These are phyloP conservation scores for Phytophthora hybrid DNA, from an alignment of 352 stramenopile genomes.

Conservation along the genomic window DNA sequence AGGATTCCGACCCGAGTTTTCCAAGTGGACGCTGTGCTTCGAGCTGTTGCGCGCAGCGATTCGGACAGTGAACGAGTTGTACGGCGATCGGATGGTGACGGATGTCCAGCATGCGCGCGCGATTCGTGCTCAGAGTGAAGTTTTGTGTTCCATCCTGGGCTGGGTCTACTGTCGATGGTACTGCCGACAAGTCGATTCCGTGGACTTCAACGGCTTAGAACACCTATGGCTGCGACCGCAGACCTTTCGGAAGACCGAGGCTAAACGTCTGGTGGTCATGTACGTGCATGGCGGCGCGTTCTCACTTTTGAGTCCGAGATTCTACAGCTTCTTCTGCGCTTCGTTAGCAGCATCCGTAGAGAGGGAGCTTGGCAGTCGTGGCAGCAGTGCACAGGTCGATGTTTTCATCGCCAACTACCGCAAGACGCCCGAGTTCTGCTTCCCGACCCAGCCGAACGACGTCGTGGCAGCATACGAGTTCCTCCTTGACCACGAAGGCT, in stretches of 20 bases:
- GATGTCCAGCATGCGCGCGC: constrained; percentile 31
- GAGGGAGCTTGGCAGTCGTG: constrained; percentile 24
- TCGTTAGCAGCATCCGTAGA: constrained; percentile 27
- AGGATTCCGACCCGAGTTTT: constrained; percentile 40
- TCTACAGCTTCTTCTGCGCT: constrained; percentile 49
- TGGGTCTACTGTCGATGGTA: constrained; percentile 32
- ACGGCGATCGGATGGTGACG: constrained; percentile 36
- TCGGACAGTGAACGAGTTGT: constrained; percentile 22
- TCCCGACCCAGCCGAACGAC: constrained; percentile 44
- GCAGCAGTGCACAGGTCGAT: constrained; percentile 31
- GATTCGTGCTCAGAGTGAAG: constrained; percentile 37
- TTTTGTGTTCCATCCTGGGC: constrained; percentile 26
- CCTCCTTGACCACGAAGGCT: constrained; percentile 34
- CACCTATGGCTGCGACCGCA: constrained; percentile 42
- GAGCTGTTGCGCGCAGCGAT: constrained; percentile 40
- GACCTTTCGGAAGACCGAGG: neutral
- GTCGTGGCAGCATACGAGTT: constrained; percentile 43
- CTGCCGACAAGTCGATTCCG: constrained; percentile 15
- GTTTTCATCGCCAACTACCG: constrained; percentile 61
- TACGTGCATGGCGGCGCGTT: constrained; percentile 58
- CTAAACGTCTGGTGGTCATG: constrained; percentile 36
- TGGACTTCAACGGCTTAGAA: constrained; percentile 36
- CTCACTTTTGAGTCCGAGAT: constrained; percentile 42
- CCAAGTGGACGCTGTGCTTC: constrained; percentile 54
- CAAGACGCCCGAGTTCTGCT: constrained; percentile 51